These are phyloP conservation scores for Clitopilus passeckerianus DNA, from an alignment of 768 basidiomycete species.

Conservation along the genomic window DNA sequence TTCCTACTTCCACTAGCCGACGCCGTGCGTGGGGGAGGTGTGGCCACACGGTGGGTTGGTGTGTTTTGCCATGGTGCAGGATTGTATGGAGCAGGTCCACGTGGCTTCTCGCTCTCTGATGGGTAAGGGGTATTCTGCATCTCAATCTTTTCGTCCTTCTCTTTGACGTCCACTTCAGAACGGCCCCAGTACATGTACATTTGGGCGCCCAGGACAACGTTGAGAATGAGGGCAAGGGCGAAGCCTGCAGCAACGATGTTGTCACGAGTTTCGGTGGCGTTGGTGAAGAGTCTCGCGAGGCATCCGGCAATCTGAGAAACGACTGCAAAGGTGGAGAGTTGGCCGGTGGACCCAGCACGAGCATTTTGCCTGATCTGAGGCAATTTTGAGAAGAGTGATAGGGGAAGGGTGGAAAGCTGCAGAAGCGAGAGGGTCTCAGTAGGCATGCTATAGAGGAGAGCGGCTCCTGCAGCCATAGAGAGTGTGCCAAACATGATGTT, in stretches of 20 bases:
- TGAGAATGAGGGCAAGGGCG: conserved; percentile 75
- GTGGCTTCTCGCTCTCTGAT: conserved; percentile 8
- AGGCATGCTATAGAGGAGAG: conserved; percentile 45
- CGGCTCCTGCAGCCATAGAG: conserved; percentile 19
- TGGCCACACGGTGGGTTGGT: conserved; percentile 33
- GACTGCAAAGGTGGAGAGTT: conserved; percentile 91
- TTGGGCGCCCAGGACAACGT: conserved; percentile 79
- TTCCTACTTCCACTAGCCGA: conserved; percentile 53
- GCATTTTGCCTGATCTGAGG: conserved; percentile 90
- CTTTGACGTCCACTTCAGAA: conserved; percentile 23
- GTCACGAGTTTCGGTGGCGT: conserved; percentile 85
- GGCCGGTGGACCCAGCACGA: conserved; percentile 75
- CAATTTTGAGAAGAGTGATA: conserved; percentile 88
- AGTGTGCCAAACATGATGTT: conserved; percentile 25
- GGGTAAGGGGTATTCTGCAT: background rate
- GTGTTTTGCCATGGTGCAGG: conserved; percentile 15
- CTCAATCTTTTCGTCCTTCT: conserved; percentile 10
- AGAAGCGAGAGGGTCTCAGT: conserved; percentile 53
- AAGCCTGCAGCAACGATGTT: conserved; percentile 78
- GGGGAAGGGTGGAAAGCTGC: conserved; percentile 84
- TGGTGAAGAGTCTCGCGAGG: conserved; percentile 90
- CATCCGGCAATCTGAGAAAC: conserved; percentile 85
- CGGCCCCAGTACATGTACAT: conserved; percentile 82
- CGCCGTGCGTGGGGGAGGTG: conserved; percentile 36
- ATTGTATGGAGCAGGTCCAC: conserved; percentile 11